Percentiles rank a stretch among this genome's conserved stretches.
Conservation (phyloP, 2,329 filamentous ascomycete genomes). For the Phialophora macrospora region DNA sequence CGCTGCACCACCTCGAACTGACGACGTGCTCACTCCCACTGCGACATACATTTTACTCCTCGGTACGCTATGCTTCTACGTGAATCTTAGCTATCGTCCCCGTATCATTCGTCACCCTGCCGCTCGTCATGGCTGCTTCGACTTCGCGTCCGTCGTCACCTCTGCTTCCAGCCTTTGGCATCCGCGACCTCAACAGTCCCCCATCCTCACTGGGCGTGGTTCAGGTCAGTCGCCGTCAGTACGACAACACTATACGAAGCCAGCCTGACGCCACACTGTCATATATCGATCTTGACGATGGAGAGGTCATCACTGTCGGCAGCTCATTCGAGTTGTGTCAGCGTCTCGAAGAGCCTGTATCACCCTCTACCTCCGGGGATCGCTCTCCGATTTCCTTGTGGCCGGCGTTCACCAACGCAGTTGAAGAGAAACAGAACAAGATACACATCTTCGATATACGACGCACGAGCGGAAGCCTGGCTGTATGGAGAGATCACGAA, state of each 20-base stretch:
- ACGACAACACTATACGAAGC: slow-evolving; percentile 49
- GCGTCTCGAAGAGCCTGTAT: slow-evolving; percentile 50
- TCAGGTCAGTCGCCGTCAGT: slow-evolving; percentile 49
- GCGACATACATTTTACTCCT: not conserved
- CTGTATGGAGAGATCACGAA: slow-evolving; percentile 37
- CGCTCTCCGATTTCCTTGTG: slow-evolving; percentile 15
- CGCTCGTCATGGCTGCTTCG: slow-evolving; percentile 25
- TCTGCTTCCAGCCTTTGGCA: slow-evolving; percentile 36
- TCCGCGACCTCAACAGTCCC: slow-evolving; percentile 36
- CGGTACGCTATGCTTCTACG: slow-evolving; percentile 11
- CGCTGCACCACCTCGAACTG: slow-evolving; percentile 8
- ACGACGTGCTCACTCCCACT: slow-evolving; percentile 3
- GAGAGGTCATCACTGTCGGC: slow-evolving; percentile 54
- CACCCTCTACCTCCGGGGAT: not conserved
- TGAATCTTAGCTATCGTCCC: slow-evolving; percentile 3
- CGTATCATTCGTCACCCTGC: not conserved
- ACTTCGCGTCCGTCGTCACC: slow-evolving; percentile 14
- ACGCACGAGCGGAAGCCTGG: slow-evolving; percentile 30
- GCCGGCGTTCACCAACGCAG: slow-evolving; percentile 16
- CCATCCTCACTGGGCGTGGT: slow-evolving; percentile 44
- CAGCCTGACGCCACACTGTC: slow-evolving; percentile 51
- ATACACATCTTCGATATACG: slow-evolving; percentile 55
- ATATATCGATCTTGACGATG: slow-evolving; percentile 55
- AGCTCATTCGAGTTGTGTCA: slow-evolving; percentile 54
- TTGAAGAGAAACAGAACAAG: slow-evolving; percentile 30